phyloP scores from a whole-genome alignment of 2,329 filamentous ascomycete genomes.

The Aureobasidium mangrovei region DNA sequence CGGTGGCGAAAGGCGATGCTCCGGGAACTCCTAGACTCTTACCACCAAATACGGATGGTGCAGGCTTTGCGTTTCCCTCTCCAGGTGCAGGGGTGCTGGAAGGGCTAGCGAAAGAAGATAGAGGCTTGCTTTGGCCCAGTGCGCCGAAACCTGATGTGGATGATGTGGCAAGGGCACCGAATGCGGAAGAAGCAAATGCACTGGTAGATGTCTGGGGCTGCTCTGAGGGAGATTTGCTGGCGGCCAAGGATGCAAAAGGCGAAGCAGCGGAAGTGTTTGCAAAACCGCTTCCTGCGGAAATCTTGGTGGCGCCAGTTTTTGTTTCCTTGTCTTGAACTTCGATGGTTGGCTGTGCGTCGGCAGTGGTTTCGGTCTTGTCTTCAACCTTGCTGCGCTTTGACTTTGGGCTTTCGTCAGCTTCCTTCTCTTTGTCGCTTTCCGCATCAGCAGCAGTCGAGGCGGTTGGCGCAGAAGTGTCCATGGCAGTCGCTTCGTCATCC shows the following conservation, averaged over 20 bases:
- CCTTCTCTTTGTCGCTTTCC: conserved; percentile 15
- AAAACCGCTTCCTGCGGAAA: conserved; percentile 34
- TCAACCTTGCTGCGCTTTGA: conserved; percentile 38
- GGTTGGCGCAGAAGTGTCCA: conserved; percentile 15
- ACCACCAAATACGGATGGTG: conserved; percentile 30
- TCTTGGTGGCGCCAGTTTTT: conserved; percentile 19
- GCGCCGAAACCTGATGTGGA: conserved; percentile 31
- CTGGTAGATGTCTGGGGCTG: conserved; percentile 30
- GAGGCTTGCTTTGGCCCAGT: conserved; percentile 20
- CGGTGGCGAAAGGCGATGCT: conserved; percentile 23
- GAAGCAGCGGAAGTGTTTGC: conserved; percentile 38
- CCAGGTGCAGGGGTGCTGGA: conserved; percentile 10
- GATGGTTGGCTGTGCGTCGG: conserved; percentile 6
- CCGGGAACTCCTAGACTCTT: conserved; percentile 22
- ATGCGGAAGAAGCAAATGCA: conserved; percentile 45
- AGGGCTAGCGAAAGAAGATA: conserved; percentile 24
- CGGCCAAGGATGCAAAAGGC: conserved; percentile 39
- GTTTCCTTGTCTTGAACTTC: conserved; percentile 12
- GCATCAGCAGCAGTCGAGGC: conserved; percentile 1
- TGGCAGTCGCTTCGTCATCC: background rate
- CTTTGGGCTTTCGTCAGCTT: conserved; percentile 36
- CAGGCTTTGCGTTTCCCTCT: conserved; percentile 8
- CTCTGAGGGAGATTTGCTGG: conserved; percentile 27
- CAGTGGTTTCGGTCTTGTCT: conserved; percentile 17
- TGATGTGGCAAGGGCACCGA: conserved; percentile 35